phyloP scores from a whole-genome alignment of 208 protist species.

The Trypanosoma congolense region DNA sequence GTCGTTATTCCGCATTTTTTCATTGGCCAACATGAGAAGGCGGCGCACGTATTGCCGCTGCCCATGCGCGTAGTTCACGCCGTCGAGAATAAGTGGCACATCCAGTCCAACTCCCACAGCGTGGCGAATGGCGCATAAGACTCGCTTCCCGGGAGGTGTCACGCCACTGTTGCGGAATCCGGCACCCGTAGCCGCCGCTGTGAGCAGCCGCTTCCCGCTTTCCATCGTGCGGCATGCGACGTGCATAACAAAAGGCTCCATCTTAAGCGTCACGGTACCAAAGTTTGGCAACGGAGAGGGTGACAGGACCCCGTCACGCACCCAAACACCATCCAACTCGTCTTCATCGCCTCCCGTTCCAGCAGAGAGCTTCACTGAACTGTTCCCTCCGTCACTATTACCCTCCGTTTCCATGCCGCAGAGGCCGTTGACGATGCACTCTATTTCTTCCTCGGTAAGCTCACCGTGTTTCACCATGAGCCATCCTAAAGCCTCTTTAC shows the following conservation, averaged over 20 bases:
- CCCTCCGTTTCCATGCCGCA: conserved; percentile 26
- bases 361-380: too few species aligned
- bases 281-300: conserved; percentile 1
- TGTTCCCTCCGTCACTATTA: not conserved
- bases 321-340: conserved; percentile 57
- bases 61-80: conserved; percentile 49
- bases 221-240: conserved; percentile 80
- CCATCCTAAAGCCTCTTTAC: conserved; percentile 69
- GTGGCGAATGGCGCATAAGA: conserved; percentile 78
- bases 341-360: too few species aligned
- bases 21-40: conserved; percentile 61
- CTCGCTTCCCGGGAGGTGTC: conserved; percentile 63
- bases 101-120: conserved; percentile 65
- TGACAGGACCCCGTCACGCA: not conserved
- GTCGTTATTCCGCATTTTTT: conserved; percentile 78
- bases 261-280: conserved; percentile 69
- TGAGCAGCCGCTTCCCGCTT: conserved; percentile 62
- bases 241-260: conserved; percentile 89
- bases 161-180: conserved; percentile 87
- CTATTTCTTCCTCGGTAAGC: conserved; percentile 56
- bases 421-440: conserved; percentile 45
- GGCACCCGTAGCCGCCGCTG: conserved; percentile 55
- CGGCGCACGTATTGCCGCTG: conserved; percentile 70
- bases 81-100: conserved; percentile 66
- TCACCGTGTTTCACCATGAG: conserved; percentile 77